Conservation (phyloP, 2,329 filamentous ascomycete species). For the Colletotrichum musae region DNA sequence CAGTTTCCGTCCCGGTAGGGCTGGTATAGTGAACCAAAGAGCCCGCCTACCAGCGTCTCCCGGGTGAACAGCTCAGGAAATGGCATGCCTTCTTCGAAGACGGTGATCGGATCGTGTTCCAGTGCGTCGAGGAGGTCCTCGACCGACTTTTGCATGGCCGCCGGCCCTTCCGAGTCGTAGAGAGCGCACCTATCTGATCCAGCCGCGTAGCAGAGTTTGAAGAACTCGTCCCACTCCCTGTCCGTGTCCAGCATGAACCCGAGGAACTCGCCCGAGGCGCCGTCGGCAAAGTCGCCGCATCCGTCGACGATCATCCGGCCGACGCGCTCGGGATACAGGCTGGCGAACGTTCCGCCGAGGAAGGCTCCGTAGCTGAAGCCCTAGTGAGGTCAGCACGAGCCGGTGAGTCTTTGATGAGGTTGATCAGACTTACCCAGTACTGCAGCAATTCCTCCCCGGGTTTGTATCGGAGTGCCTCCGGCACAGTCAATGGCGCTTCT, state of each 20-base stretch:
- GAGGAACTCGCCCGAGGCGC: slow-evolving; percentile 43
- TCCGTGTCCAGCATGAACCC: slow-evolving; percentile 20
- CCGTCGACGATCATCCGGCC: slow-evolving; percentile 59
- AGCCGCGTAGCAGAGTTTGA: slow-evolving; percentile 17
- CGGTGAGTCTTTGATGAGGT: too few species aligned
- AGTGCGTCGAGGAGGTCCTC: neutral
- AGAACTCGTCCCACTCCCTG: slow-evolving; percentile 16
- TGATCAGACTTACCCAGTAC: slow-evolving; percentile 19
- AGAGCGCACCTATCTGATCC: slow-evolving; percentile 10
- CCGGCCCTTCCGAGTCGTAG: neutral
- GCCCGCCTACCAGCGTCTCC: neutral
- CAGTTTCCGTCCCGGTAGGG: slow-evolving; percentile 1
- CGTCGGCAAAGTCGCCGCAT: slow-evolving; percentile 55
- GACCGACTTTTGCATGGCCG: neutral
- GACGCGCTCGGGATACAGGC: slow-evolving; percentile 53
- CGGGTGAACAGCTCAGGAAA: slow-evolving; percentile 11
- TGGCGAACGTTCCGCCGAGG: slow-evolving; percentile 53
- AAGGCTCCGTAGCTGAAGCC: slow-evolving; percentile 63
- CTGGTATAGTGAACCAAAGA: slow-evolving; percentile 3
- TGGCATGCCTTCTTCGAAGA: neutral
- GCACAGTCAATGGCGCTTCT: neutral
- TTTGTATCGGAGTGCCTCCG: neutral
- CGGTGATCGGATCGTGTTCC: neutral
- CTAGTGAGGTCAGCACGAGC: slow-evolving; percentile 57
- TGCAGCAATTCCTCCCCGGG: neutral